Evolutionary conservation across 2,329 filamentous ascomycete genomes (phyloP), one percentile per base, ranked within the genome.

Genomic region (Penicillium sp.): DNA sequence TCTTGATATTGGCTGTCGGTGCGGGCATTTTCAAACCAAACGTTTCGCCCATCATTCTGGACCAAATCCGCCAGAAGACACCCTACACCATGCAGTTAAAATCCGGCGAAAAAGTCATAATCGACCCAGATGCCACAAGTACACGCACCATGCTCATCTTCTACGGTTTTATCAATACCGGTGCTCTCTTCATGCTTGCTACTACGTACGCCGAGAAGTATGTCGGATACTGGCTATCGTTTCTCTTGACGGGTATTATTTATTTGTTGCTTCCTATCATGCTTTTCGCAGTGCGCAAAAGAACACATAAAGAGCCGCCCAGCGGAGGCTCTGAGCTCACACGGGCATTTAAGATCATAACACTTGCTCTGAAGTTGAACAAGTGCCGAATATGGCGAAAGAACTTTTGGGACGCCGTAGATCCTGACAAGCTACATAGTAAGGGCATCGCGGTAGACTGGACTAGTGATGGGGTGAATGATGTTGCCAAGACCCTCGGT

Each of bases 121-220:
- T 79, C 14, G 78, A 80, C 47, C 78, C 77, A 0, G 76, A 78
- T 57, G 67, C 70, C 2, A 79, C 77, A 0, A 67, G 76, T 2
- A 71, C 68, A 26, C 64, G 72, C 4, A 66, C 68, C 8, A 67
- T 70, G 66, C 58, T 74, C 0, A 59, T 70, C 16, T 75, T 74
- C 55, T 75, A 75, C 40, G 61, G 62, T 0, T 61, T 69, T 13
- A 56, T 69, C 14, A 69, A 69, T 18, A 53, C 73, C 1, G 72
- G 72, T 26, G 70, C 69, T 11, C 69, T 74, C 53, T 69, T 64
- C 53, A 63, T 62, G 49, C 56, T 77, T 14, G 69, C 74, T 8
- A 74, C 73, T 5, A 67, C 70, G 0, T 79, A 78, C 26, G 57
- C 70, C 0, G 77, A 75, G 44, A 61, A 61, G 36, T 61, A 60